Conservation (phyloP, 768 basidiomycete genomes). For the Lactarius tabidus region DNA sequence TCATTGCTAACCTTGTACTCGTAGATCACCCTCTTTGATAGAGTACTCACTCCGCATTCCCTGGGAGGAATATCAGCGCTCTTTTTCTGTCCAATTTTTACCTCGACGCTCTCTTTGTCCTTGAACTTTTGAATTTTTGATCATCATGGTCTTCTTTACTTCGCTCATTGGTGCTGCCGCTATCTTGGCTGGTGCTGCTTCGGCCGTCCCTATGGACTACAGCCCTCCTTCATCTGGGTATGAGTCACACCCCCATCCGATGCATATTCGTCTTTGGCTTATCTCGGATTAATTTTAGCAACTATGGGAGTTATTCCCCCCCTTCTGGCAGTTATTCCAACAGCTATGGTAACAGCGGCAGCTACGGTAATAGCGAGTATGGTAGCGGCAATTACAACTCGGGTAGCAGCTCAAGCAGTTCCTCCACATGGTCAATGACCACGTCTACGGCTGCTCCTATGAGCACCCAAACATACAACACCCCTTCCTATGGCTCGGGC, state of each 20-base stretch:
- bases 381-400: slow-evolving; percentile 22
- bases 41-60: slow-evolving; percentile 53
- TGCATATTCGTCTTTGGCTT: not conserved
- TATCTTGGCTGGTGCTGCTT: slow-evolving; percentile 48
- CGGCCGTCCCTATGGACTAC: slow-evolving; percentile 46
- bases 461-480: slow-evolving; percentile 38
- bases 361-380: not conserved
- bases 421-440: slow-evolving; percentile 13
- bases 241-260: not conserved
- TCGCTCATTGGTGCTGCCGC: slow-evolving; percentile 52
- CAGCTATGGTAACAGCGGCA: too few relatives aligned
- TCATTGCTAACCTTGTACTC: slow-evolving; percentile 4
- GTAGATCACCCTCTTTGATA: slow-evolving; percentile 71
- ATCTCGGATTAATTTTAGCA: slow-evolving; percentile 21
- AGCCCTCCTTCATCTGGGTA: not conserved
- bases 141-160: slow-evolving; percentile 58
- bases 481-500: slow-evolving; percentile 54
- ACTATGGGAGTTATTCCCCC: not conserved
- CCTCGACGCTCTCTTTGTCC: slow-evolving; percentile 41
- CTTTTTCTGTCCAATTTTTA: slow-evolving; percentile 39
- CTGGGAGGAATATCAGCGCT: slow-evolving; percentile 54
- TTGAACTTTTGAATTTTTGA: slow-evolving; percentile 33
- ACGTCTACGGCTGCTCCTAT: slow-evolving; percentile 1
- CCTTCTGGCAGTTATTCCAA: not conserved
- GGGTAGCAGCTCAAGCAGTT: slow-evolving; percentile 19